Conservation (phyloP, 2,329 filamentous ascomycete species). For the Penicillium crustosum region DNA sequence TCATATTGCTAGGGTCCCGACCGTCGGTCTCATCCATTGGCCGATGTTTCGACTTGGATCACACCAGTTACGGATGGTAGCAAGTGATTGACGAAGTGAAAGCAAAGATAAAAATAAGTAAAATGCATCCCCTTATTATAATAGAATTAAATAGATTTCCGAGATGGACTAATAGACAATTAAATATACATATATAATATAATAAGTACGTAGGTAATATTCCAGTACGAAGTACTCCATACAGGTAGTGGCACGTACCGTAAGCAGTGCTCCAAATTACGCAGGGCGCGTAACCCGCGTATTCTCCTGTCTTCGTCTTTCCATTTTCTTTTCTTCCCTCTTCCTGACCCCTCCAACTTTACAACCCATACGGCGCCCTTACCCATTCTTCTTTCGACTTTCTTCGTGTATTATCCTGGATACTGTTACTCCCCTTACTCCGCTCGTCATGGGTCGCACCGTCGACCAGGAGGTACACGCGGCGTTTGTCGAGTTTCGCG, state of each 20-base stretch:
- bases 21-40: slow-evolving; percentile 5
- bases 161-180: not conserved
- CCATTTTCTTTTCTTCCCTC: slow-evolving; percentile 22
- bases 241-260: slow-evolving; percentile 6
- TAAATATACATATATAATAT: too few relatives aligned
- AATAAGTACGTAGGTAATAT: not conserved
- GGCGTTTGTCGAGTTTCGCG: slow-evolving; percentile 55
- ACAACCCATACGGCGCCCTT: slow-evolving; percentile 19
- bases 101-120: not conserved
- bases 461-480: slow-evolving; percentile 55
- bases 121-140: not conserved
- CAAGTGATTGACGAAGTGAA: not conserved
- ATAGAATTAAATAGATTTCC: not conserved
- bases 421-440: slow-evolving; percentile 20
- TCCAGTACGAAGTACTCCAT: too few relatives aligned
- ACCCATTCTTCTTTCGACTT: slow-evolving; percentile 4
- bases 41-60: not conserved
- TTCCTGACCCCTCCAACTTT: slow-evolving; percentile 16
- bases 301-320: slow-evolving; percentile 26
- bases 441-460: slow-evolving; percentile 50
- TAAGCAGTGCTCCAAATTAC: slow-evolving; percentile 24
- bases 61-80: not conserved
- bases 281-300: slow-evolving; percentile 23
- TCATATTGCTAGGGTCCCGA: not conserved
- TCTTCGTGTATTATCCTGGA: slow-evolving; percentile 4